These are phyloP conservation scores for Blattamonas nauphoetae DNA, from an alignment of 78 protist genomes.

Conservation along the genomic window DNA sequence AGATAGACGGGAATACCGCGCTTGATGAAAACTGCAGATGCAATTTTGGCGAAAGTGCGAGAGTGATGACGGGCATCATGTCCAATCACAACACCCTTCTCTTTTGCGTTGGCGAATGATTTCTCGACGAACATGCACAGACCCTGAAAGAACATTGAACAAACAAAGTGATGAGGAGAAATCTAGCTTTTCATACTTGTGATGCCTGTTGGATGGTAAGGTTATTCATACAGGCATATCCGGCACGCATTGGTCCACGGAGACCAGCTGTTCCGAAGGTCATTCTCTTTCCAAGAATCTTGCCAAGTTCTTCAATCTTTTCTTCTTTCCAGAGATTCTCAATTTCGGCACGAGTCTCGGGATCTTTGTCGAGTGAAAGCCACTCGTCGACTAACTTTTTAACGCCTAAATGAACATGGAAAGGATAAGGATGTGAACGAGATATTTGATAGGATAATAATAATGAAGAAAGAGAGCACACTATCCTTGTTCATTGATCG, in stretches of 20 bases:
- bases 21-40: slow-evolving; percentile 59
- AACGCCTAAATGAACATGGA: no score
- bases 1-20: slow-evolving; percentile 48
- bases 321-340: neutral
- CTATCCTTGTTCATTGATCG: no score
- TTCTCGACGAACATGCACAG: slow-evolving; percentile 1
- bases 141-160: neutral
- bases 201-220: slow-evolving; percentile 70
- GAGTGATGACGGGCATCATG: slow-evolving; percentile 78
- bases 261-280: slow-evolving; percentile 50
- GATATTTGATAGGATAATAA: no score
- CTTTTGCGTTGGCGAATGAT: neutral
- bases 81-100: slow-evolving; percentile 47
- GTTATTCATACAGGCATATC: slow-evolving; percentile 78
- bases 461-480: no score
- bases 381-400: neutral
- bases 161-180: neutral
- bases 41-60: slow-evolving; percentile 47
- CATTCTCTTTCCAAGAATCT: neutral
- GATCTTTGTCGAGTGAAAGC: neutral
- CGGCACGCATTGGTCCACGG: slow-evolving; percentile 83
- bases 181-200: neutral
- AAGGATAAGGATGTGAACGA: no score
- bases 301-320: neutral
- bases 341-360: neutral